Conservation (phyloP, 2,329 filamentous ascomycete species). For the Aspergillus aculeatus region DNA sequence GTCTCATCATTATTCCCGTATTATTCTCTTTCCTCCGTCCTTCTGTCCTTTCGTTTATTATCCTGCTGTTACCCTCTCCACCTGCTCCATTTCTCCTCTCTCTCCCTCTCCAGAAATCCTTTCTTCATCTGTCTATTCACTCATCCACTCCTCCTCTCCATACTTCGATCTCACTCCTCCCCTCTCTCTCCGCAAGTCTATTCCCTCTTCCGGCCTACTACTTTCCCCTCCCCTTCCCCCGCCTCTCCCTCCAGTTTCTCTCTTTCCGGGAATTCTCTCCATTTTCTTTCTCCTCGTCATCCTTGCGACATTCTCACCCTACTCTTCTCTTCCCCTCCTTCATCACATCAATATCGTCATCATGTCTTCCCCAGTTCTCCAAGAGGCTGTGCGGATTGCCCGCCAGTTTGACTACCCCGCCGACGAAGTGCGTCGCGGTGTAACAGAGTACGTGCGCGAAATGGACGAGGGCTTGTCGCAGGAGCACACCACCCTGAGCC, state of each 20-base stretch:
- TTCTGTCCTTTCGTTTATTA: conserved; percentile 1
- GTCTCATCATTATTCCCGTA: neutral
- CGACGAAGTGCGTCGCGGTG: conserved; percentile 73
- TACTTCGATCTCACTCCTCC: neutral
- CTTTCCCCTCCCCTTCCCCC: conserved; percentile 9
- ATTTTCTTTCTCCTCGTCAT: neutral
- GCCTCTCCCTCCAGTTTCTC: neutral
- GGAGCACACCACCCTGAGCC: conserved; percentile 79
- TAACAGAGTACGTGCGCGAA: conserved; percentile 81
- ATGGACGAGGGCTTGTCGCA: conserved; percentile 81
- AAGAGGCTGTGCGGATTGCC: conserved; percentile 76
- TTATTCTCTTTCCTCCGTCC: conserved; percentile 4
- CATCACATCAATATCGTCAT: conserved; percentile 7
- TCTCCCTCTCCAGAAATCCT: neutral
- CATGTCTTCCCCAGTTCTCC: conserved; percentile 47
- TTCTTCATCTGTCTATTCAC: neutral
- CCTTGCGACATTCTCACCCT: neutral
- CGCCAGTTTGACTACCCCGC: conserved; percentile 82
- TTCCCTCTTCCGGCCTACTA: conserved; percentile 3
- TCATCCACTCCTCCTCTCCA: neutral
- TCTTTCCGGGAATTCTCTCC: neutral
- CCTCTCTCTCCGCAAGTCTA: neutral
- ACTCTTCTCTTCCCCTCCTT: neutral
- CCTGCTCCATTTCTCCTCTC: neutral
- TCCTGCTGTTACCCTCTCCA: neutral